A percentile compares a stretch with the other conserved stretches of the same genome.
phyloP scores from a whole-genome alignment of 768 basidiomycete species.

The Gloeophyllum trabeum region DNA sequence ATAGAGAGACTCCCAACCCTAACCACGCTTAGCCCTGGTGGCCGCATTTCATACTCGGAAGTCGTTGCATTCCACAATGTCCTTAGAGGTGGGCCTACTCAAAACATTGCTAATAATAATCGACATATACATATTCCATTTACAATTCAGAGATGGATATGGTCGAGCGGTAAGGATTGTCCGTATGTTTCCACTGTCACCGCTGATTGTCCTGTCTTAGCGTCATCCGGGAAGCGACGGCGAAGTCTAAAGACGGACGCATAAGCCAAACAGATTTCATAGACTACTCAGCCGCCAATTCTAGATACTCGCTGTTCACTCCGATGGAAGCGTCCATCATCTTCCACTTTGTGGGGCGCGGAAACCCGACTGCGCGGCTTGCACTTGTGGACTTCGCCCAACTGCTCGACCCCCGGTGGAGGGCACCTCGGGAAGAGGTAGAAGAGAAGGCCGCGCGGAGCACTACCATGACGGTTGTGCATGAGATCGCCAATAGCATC shows the following conservation, averaged over 20 bases:
- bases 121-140: constrained; percentile 2
- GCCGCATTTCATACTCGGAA: constrained; percentile 92
- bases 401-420: constrained; percentile 85
- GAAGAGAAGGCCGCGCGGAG: constrained; percentile 16
- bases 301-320: constrained; percentile 91
- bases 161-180: constrained; percentile 59
- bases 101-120: constrained; percentile 1
- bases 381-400: constrained; percentile 88
- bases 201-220: constrained; percentile 21
- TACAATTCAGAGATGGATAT: constrained; percentile 78
- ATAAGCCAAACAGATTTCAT: constrained; percentile 96
- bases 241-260: constrained; percentile 87
- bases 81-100: constrained; percentile 52
- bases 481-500: constrained; percentile 50
- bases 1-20: constrained; percentile 89
- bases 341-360: constrained; percentile 94
- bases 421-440: constrained; percentile 47
- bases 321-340: constrained; percentile 98
- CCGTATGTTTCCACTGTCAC: too few species aligned
- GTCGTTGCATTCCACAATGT: constrained; percentile 97
- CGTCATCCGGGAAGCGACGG: constrained; percentile 83
- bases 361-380: constrained; percentile 56
- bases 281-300: constrained; percentile 73
- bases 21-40: constrained; percentile 80
- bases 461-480: constrained; percentile 31